Evolutionary conservation across 768 basidiomycete species (phyloP).

Genomic region (Suillus luteus): DNA sequence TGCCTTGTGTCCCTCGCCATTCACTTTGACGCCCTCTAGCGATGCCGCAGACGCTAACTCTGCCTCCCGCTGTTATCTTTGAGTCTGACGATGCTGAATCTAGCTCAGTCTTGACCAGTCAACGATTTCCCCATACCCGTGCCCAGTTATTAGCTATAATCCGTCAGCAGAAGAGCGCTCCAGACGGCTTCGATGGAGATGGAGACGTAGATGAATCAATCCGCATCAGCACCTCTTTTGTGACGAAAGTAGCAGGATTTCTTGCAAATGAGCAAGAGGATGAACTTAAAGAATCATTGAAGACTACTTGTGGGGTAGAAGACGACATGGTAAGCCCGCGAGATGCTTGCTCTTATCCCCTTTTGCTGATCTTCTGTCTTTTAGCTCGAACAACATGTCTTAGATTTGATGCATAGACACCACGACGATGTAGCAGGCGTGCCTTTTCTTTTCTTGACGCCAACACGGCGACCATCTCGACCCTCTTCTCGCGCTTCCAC

Average conservation of each 20-base stretch:
- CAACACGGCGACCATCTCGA: conserved; percentile 76
- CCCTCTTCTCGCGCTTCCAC: conserved; percentile 80
- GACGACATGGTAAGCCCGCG: conserved; percentile 59
- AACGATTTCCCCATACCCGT: conserved; percentile 77
- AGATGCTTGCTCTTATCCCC: conserved; percentile 20
- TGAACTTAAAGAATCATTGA: conserved; percentile 74
- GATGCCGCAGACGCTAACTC: conserved; percentile 30
- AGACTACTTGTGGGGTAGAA: conserved; percentile 67
- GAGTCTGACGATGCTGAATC: conserved; percentile 25
- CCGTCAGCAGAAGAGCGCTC: conserved; percentile 63
- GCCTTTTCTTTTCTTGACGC: conserved; percentile 81
- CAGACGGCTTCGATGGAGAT: conserved; percentile 59
- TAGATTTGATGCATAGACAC: conserved; percentile 96
- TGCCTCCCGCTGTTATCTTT: conserved; percentile 21
- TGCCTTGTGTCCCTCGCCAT: neutral
- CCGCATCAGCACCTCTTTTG: conserved; percentile 58
- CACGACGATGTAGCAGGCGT: conserved; percentile 82
- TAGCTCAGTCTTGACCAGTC: conserved; percentile 18
- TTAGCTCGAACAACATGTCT: conserved; percentile 83
- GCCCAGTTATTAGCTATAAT: conserved; percentile 78
- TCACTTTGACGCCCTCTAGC: conserved; percentile 15
- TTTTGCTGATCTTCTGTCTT: conserved; percentile 19
- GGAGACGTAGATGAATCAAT: conserved; percentile 53
- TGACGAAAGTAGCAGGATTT: conserved; percentile 70
- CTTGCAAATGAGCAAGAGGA: conserved; percentile 87